These are phyloP conservation scores for Cymbopogon citratus DNA, from an alignment of 176 grass and related monocot species.

Conservation along the genomic window DNA sequence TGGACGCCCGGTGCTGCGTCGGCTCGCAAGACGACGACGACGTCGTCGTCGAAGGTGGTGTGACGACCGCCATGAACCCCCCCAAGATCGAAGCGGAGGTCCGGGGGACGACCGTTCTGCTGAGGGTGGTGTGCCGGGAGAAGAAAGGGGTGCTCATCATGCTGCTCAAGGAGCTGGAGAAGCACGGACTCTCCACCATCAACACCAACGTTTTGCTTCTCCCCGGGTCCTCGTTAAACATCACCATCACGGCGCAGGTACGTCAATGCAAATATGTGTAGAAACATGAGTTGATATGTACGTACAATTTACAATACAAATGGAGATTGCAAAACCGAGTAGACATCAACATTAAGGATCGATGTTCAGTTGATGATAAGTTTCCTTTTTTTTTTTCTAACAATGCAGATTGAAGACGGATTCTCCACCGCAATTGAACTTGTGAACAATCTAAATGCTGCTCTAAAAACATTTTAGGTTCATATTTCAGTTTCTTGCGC, in stretches of 20 bases:
- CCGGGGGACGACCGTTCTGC: conserved; percentile 9
- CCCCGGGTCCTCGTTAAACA: neutral
- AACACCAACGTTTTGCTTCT: conserved; percentile 25
- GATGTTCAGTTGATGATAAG: no score
- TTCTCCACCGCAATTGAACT: conserved; percentile 27
- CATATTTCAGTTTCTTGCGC: neutral
- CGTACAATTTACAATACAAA: no score
- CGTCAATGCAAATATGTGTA: no score
- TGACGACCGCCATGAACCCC: neutral
- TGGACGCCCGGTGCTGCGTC: neutral
- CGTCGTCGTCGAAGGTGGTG: neutral
- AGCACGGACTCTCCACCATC: conserved; percentile 13
- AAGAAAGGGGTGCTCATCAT: conserved; percentile 35
- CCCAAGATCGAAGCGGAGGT: neutral
- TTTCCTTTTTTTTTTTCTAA: neutral
- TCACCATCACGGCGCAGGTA: conserved; percentile 27
- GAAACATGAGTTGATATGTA: no score
- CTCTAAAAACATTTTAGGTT: conserved; percentile 6
- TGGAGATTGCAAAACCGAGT: no score
- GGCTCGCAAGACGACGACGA: neutral
- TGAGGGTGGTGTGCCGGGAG: conserved; percentile 26
- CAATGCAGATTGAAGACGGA: conserved; percentile 33
- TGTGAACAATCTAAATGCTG: conserved; percentile 30
- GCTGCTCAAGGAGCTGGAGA: conserved; percentile 36
- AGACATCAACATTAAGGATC: no score